phyloP scores from a whole-genome alignment of 2,329 filamentous ascomycete genomes.

The Neonectria punicea region DNA sequence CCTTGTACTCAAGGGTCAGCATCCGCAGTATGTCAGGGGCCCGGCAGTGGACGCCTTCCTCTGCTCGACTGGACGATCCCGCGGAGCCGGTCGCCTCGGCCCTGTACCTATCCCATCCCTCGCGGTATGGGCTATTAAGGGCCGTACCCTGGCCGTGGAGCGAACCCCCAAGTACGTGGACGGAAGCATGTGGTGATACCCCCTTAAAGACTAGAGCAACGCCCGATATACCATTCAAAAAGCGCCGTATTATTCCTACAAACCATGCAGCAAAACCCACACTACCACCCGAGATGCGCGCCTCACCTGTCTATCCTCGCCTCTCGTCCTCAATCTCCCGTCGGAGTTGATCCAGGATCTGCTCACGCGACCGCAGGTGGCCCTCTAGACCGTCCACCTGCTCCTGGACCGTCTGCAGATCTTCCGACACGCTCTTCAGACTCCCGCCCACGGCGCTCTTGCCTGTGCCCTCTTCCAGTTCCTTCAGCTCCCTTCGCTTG shows the following conservation, averaged over 20 bases:
- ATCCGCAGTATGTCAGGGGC: constrained; percentile 56
- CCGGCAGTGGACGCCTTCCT: constrained; percentile 61
- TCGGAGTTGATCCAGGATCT: constrained; percentile 79
- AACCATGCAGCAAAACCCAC: constrained; percentile 30
- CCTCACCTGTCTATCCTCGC: constrained; percentile 56
- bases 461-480: constrained; percentile 77
- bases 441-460: constrained; percentile 76
- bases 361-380: constrained; percentile 81
- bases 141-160: constrained; percentile 59
- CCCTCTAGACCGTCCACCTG: constrained; percentile 91
- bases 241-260: constrained; percentile 44
- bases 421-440: constrained; percentile 82
- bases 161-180: constrained; percentile 57
- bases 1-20: constrained; percentile 57
- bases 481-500: constrained; percentile 83
- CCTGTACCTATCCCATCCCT: constrained; percentile 61
- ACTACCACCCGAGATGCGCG: constrained; percentile 24
- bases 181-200: constrained; percentile 58
- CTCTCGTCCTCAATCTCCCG: constrained; percentile 90
- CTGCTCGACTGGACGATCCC: constrained; percentile 59
- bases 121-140: constrained; percentile 63
- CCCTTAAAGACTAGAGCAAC: constrained; percentile 28
- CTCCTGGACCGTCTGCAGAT: constrained; percentile 90
- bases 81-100: constrained; percentile 61
- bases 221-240: constrained; percentile 41